A percentile compares a stretch with the other conserved stretches of the same genome.
These are phyloP conservation scores for Ophiostoma himal-ulmi DNA, from an alignment of 2,329 filamentous ascomycete species.

Conservation along the genomic window DNA sequence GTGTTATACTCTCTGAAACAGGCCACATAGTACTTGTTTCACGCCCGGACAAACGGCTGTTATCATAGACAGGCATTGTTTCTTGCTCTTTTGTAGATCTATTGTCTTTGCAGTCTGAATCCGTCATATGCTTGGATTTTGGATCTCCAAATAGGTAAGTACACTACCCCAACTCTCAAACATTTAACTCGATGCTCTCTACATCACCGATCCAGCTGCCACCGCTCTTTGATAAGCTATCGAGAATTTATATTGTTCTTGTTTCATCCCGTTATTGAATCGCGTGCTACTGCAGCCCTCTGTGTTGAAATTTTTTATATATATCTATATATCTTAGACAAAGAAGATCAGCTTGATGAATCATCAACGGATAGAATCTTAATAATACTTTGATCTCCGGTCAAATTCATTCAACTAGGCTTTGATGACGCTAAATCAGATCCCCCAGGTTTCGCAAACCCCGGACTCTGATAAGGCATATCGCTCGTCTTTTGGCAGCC, in stretches of 20 bases:
- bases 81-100: not conserved
- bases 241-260: not conserved
- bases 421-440: constrained; percentile 9
- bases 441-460: constrained; percentile 9
- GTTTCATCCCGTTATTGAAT: not conserved
- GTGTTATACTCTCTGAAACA: not conserved
- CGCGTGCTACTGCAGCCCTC: not conserved
- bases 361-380: not conserved
- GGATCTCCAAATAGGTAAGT: not conserved
- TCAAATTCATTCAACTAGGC: not conserved
- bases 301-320: not conserved
- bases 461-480: not conserved
- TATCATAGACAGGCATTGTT: constrained; percentile 1
- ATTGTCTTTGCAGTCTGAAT: not conserved
- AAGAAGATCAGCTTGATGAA: not conserved
- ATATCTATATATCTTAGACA: not conserved
- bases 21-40: not conserved
- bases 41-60: not conserved
- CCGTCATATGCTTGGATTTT: not conserved
- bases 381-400: not conserved
- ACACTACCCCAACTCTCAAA: not conserved
- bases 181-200: not conserved
- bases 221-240: constrained; percentile 3
- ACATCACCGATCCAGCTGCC: constrained; percentile 6
- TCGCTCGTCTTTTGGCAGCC: not conserved